Percentiles rank a stretch among this genome's conserved stretches.
phyloP scores from a whole-genome alignment of 192 early-diverging fungal species.

The Coemansia sp. region DNA sequence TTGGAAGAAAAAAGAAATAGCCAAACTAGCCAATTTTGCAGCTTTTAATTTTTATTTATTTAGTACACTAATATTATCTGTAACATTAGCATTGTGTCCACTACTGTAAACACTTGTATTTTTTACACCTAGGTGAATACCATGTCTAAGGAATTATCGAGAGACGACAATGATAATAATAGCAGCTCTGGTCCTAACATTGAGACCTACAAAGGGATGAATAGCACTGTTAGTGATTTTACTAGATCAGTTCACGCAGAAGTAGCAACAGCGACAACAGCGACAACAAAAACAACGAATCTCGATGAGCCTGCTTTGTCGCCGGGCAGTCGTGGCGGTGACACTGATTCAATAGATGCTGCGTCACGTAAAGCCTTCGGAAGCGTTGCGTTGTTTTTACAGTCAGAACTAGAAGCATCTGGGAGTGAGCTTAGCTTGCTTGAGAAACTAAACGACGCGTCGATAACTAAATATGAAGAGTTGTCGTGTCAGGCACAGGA shows the following conservation, averaged over 20 bases:
- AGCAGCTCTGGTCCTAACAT: background rate
- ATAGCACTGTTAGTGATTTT: background rate
- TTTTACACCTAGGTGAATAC: background rate
- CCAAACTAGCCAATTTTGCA: background rate
- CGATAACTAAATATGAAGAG: slow-evolving; percentile 50
- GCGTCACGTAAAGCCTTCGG: slow-evolving; percentile 41
- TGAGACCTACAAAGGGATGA: background rate
- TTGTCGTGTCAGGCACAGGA: slow-evolving; percentile 53
- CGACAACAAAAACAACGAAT: too few species aligned
- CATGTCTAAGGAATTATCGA: background rate
- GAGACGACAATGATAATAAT: background rate
- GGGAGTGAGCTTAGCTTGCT: slow-evolving; percentile 37
- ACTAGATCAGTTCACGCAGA: background rate
- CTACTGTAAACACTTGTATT: background rate
- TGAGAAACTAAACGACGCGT: slow-evolving; percentile 50
- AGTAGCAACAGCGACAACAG: background rate
- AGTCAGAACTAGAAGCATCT: slow-evolving; percentile 47
- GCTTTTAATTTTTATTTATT: background rate
- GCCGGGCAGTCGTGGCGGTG: background rate
- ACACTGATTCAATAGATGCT: slow-evolving; percentile 12
- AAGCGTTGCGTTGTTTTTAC: slow-evolving; percentile 44
- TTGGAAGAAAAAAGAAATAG: too few species aligned
- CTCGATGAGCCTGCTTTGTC: background rate
- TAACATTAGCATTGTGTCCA: slow-evolving; percentile 1
- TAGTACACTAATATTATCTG: slow-evolving; percentile 1